Conservation (phyloP, 2,329 filamentous ascomycete genomes). For the Talaromyces sp. region DNA sequence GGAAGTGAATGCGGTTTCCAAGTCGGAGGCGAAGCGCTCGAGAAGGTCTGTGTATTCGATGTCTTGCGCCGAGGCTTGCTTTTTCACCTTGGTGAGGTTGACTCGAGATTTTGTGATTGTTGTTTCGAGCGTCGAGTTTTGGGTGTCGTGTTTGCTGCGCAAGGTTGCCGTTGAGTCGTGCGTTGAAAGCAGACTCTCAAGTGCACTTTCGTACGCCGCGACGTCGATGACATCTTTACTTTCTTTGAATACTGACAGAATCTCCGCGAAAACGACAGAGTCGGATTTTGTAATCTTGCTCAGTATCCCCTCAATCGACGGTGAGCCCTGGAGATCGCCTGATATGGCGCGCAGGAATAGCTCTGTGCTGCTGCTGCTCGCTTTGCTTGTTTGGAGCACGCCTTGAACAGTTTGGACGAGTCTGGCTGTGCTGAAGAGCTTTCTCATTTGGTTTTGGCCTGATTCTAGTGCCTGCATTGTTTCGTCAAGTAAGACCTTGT, state of each 20-base stretch:
- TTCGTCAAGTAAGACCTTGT: slow-evolving; percentile 43
- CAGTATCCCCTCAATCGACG: slow-evolving; percentile 48
- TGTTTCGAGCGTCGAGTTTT: slow-evolving; percentile 51
- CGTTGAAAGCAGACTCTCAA: slow-evolving; percentile 43
- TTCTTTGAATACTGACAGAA: slow-evolving; percentile 36
- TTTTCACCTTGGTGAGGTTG: slow-evolving; percentile 52
- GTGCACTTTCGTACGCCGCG: slow-evolving; percentile 38
- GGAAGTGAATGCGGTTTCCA: slow-evolving; percentile 35
- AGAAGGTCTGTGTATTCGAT: slow-evolving; percentile 51
- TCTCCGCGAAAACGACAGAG: slow-evolving; percentile 42
- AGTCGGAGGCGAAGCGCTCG: slow-evolving; percentile 39
- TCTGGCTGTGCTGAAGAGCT: slow-evolving; percentile 29
- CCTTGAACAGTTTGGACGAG: slow-evolving; percentile 22
- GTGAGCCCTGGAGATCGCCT: slow-evolving; percentile 49
- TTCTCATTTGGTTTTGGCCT: slow-evolving; percentile 36
- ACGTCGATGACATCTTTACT: slow-evolving; percentile 32
- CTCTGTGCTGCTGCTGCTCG: slow-evolving; percentile 25
- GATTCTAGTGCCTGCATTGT: slow-evolving; percentile 31
- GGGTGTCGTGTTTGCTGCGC: slow-evolving; percentile 69
- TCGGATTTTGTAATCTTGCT: slow-evolving; percentile 47
- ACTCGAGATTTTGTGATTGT: slow-evolving; percentile 57
- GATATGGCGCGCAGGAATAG: slow-evolving; percentile 39
- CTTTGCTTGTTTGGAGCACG: slow-evolving; percentile 24
- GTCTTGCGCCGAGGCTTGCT: slow-evolving; percentile 49
- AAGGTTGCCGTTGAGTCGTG: slow-evolving; percentile 47